phyloP scores from a whole-genome alignment of 768 basidiomycete genomes.

The Pulveroboletus sp. region DNA sequence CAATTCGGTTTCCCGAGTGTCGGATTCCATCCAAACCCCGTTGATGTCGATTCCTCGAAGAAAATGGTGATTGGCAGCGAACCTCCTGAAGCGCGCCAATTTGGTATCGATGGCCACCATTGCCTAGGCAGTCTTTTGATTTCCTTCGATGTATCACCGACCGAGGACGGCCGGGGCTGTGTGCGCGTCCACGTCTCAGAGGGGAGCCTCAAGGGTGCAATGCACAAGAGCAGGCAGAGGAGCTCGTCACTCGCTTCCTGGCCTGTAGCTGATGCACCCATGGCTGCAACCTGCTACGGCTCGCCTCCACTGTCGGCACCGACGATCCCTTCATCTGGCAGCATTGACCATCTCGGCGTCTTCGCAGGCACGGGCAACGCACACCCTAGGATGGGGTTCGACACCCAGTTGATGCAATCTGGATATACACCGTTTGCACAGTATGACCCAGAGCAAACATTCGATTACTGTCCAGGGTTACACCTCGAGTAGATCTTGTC shows the following conservation, averaged over 20 bases:
- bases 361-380: slow-evolving; percentile 53
- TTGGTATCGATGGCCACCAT: slow-evolving; percentile 41
- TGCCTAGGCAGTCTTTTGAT: slow-evolving; percentile 60
- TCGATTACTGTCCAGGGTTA: slow-evolving; percentile 28
- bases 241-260: slow-evolving; percentile 23
- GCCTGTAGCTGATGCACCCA: slow-evolving; percentile 18
- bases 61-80: slow-evolving; percentile 32
- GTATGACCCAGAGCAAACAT: slow-evolving; percentile 22
- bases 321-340: slow-evolving; percentile 33
- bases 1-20: slow-evolving; percentile 32
- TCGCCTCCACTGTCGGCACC: slow-evolving; percentile 37
- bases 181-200: slow-evolving; percentile 66
- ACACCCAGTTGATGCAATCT: slow-evolving; percentile 19
- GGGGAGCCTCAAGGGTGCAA: slow-evolving; percentile 20
- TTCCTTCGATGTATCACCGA: slow-evolving; percentile 63
- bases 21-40: slow-evolving; percentile 47
- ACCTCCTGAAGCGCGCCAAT: slow-evolving; percentile 46
- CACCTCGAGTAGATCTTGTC: slow-evolving; percentile 19
- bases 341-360: slow-evolving; percentile 39
- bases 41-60: slow-evolving; percentile 30
- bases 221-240: slow-evolving; percentile 15
- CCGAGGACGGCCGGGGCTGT: slow-evolving; percentile 66
- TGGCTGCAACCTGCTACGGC: slow-evolving; percentile 19
- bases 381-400: slow-evolving; percentile 22
- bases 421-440: slow-evolving; percentile 31